Evolutionary conservation across 768 basidiomycete species (phyloP).

Genomic region (Termitomyces titanicus): DNA sequence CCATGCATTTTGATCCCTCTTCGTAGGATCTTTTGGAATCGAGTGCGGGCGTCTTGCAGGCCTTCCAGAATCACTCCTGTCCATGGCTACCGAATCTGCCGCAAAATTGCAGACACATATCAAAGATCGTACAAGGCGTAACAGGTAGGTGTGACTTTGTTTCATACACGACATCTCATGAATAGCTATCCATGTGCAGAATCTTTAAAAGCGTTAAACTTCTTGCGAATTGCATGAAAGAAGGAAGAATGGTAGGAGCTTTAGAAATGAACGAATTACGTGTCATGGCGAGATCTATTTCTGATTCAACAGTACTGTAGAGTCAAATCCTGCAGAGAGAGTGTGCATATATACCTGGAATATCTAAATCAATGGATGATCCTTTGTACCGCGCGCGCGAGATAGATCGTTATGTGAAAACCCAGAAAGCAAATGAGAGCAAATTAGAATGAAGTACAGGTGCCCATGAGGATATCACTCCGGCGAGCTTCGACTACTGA

Average conservation of each 20-base stretch:
- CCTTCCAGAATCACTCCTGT: slow-evolving; percentile 67
- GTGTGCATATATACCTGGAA: not conserved
- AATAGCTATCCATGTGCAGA: not conserved
- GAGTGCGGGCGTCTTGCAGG: slow-evolving; percentile 91
- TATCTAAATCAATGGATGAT: not conserved
- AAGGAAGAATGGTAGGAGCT: not conserved
- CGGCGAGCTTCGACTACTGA: not conserved
- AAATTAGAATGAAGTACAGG: not conserved
- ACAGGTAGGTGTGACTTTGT: slow-evolving; percentile 35
- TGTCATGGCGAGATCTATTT: slow-evolving; percentile 9
- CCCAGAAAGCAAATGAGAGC: not conserved
- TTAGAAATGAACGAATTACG: slow-evolving; percentile 9
- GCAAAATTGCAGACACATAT: slow-evolving; percentile 52
- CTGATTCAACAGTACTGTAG: slow-evolving; percentile 5
- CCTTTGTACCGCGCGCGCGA: no score
- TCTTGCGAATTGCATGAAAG: slow-evolving; percentile 3
- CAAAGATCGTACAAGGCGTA: slow-evolving; percentile 43
- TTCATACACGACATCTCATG: not conserved
- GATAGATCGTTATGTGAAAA: not conserved
- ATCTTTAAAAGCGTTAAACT: slow-evolving; percentile 11
- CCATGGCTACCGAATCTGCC: slow-evolving; percentile 53
- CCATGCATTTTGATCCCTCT: not conserved
- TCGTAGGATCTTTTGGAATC: slow-evolving; percentile 78
- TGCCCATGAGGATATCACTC: not conserved
- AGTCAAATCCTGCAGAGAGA: not conserved